Base-by-base conservation (phyloP, 2,329 filamentous ascomycete species). In the Exophiala lecanii-corni region DNA sequence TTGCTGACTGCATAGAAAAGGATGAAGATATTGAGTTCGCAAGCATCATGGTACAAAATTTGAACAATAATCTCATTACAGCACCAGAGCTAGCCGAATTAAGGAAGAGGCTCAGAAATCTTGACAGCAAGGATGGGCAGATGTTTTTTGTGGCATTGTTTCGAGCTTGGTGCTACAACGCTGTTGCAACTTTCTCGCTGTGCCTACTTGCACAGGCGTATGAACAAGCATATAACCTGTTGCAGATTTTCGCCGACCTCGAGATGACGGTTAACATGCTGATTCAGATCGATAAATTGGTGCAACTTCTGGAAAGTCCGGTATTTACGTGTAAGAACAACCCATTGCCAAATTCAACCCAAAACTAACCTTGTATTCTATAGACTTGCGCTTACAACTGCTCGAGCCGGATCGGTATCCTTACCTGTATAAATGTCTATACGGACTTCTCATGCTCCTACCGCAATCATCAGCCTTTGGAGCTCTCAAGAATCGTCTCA, bases 261-360 rank as follows among this genome's bases (percentile, higher is more conserved):
- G 92, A 98, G 63, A 97, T 98, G 88, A 97, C 91, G 0, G 92
- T 98, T 56, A 95, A 95, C 57, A 94, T 96, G 67, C 78, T 98
- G 42, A 98, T 98, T 32, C 94, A 98, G 63, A 96, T 98, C 55
- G 92, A 98, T 66, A 98, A 98, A 64, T 76, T 98, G 12, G 92
- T 98, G 9, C 92, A 98, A 63, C 75, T 98, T 12, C 81, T 98
- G 28, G 92, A 98, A 63, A 97, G 89, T 0, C 92, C 92, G 0
- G 92, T 98, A 1, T 98, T 98, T 60, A 98, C 92, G 35, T 98
- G 88, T 94, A 66, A 67, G 81, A 64, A 20, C 12, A 23, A 19
- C 23, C 21, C 28, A 13, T 12, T 26, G 7, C 16, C 10, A 37
- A 20, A 36, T 30, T 47, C 17, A 55, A 57, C 46, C 60, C 12